These are phyloP conservation scores for Piromyces finnis DNA, from an alignment of 192 early-diverging fungal species.

Conservation along the genomic window DNA sequence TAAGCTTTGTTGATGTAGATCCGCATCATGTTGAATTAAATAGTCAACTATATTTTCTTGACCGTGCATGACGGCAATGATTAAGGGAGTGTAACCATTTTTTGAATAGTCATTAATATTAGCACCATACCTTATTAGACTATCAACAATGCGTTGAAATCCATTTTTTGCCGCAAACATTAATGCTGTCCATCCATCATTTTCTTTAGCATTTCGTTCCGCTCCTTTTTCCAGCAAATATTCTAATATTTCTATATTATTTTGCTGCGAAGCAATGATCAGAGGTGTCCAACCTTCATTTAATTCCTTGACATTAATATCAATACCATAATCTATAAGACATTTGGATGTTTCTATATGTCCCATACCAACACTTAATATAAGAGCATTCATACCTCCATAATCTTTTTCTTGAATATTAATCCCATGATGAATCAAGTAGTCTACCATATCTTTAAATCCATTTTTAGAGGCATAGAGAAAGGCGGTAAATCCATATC, in stretches of 20 bases:
- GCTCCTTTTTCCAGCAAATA: neutral
- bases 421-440: neutral
- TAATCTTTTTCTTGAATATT: neutral
- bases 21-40: neutral
- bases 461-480: neutral
- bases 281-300: neutral
- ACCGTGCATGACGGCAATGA: neutral
- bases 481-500: neutral
- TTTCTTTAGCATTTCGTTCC: neutral
- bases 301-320: neutral
- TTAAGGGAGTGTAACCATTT: neutral
- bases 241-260: neutral
- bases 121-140: neutral
- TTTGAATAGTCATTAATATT: neutral
- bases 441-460: neutral
- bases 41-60: neutral
- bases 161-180: neutral
- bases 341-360: neutral
- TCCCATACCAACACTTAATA: neutral
- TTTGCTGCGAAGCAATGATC: neutral
- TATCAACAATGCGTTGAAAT: neutral
- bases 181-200: neutral
- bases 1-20: neutral
- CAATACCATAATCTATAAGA: neutral
- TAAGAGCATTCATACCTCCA: neutral